Percentiles rank a stretch among this genome's conserved stretches.
These are phyloP conservation scores for Sarocladium brachiariae DNA, from an alignment of 2,329 filamentous ascomycete species.

Conservation along the genomic window DNA sequence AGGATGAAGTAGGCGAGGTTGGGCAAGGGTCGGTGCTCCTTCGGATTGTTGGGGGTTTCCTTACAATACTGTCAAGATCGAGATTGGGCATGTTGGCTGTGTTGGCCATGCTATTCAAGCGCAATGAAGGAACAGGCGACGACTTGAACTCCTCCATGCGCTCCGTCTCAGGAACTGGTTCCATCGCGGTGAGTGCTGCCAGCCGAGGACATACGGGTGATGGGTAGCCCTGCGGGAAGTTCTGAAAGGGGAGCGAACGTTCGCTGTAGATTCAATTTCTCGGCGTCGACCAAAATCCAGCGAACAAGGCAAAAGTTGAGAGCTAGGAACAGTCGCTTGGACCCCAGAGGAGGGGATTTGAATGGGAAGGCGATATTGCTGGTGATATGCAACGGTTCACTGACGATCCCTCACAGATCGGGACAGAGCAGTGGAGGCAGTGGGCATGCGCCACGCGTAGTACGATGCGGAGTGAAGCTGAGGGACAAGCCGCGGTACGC, in stretches of 20 bases:
- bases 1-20: conserved; percentile 43
- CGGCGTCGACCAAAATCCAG: too few relatives aligned
- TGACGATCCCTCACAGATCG: conserved; percentile 4
- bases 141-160: conserved; percentile 60
- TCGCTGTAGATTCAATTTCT: too few relatives aligned
- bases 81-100: conserved; percentile 24
- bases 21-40: conserved; percentile 53
- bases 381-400: not conserved
- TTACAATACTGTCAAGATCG: conserved; percentile 19
- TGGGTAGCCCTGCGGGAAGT: too few relatives aligned
- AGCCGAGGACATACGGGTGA: not conserved
- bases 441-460: not conserved
- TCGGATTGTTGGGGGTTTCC: conserved; percentile 47
- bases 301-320: not conserved
- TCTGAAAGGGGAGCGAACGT: too few relatives aligned
- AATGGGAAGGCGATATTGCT: not conserved
- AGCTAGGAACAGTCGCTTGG: too few relatives aligned
- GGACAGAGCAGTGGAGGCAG: not conserved
- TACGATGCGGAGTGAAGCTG: not conserved
- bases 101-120: conserved; percentile 32
- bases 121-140: conserved; percentile 48
- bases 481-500: not conserved
- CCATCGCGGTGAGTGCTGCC: conserved; percentile 36
- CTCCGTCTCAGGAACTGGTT: conserved; percentile 62
- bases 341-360: too few relatives aligned